Base-by-base conservation (phyloP, 2,329 filamentous ascomycete genomes). In the Pseudocercospora cruenta region DNA sequence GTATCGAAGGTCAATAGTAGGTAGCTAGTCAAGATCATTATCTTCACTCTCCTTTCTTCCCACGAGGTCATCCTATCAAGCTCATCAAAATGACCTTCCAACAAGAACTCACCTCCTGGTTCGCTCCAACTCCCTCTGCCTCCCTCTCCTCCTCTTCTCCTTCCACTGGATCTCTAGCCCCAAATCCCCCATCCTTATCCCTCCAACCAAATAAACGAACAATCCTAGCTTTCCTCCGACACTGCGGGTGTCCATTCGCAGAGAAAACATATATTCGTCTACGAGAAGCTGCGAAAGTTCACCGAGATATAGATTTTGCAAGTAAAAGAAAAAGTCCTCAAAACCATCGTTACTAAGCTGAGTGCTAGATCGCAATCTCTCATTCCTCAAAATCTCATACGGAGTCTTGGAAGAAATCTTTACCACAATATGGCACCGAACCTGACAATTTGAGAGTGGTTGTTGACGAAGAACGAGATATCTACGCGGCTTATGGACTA, bases 221-320 rank as follows among this genome's bases (percentile, higher is more conserved):
- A 0, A 75, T 93, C 1, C 78, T 93, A 21, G 84, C 87, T 16
- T 93, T 93, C 73, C 82, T 93, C 5, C 83, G 90, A 36, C 90
- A 92, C 76, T 92, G 90, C 75, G 90, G 90, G 36, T 91, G 90
- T 79, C 90, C 90, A 10, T 91, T 90, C 90, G 84, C 76, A 3
- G 76, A 78, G 63, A 77, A 77, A 58, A 77, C 76, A 8, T 76
- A 90, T 77, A 81, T 82, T 63, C 72, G 75, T 33, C 80, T 91
- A 31, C 82, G 86, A 53, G 76, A 81, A 51, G 75, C 87, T 64
- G 87, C 88, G 14, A 78, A 80, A 45, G 72, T 79, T 36, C 78
- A 89, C 74, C 78, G 79, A 10, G 77, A 81, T 24, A 76, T 88
- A 10, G 80, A 84, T 72, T 90, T 86, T 24, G 21, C 26, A 53